These are phyloP conservation scores for Eutypella sp. DNA, from an alignment of 2,329 filamentous ascomycete species.

Conservation along the genomic window DNA sequence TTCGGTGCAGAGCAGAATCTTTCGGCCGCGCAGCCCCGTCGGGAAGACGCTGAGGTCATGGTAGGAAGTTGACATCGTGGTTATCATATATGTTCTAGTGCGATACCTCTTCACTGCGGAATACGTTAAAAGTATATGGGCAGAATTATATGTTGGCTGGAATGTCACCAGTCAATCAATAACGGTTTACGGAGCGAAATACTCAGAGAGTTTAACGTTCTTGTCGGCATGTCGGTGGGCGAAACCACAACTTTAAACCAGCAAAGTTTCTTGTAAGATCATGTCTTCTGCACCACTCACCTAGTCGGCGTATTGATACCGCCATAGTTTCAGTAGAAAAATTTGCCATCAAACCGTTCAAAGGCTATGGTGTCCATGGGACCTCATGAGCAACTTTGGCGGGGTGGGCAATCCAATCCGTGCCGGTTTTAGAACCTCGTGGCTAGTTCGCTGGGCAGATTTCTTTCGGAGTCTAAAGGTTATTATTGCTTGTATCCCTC, in stretches of 20 bases:
- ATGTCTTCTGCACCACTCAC: no score
- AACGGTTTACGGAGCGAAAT: no score
- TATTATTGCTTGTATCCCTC: no score
- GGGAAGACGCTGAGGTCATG: constrained; percentile 44
- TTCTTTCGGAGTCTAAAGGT: neutral
- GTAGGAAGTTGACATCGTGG: constrained; percentile 1
- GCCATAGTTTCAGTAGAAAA: neutral
- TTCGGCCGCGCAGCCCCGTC: constrained; percentile 49
- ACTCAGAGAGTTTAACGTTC: no score
- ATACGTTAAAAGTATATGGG: no score
- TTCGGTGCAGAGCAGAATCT: constrained; percentile 63
- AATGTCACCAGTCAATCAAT: no score
- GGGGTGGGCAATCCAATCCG: neutral
- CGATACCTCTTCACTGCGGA: no score
- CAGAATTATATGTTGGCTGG: no score
- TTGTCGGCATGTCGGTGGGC: no score
- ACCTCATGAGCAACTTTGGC: neutral
- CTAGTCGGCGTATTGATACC: no score
- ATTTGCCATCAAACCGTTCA: neutral
- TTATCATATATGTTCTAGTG: neutral
- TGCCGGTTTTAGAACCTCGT: constrained; percentile 11
- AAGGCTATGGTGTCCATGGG: neutral
- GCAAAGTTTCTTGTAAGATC: no score
- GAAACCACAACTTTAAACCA: no score
- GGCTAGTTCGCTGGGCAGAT: constrained; percentile 10